Percentiles rank a stretch among this genome's conserved stretches.
These are phyloP conservation scores for Primulina huaijiensis DNA, from an alignment of 257 asterid species.

Conservation along the genomic window DNA sequence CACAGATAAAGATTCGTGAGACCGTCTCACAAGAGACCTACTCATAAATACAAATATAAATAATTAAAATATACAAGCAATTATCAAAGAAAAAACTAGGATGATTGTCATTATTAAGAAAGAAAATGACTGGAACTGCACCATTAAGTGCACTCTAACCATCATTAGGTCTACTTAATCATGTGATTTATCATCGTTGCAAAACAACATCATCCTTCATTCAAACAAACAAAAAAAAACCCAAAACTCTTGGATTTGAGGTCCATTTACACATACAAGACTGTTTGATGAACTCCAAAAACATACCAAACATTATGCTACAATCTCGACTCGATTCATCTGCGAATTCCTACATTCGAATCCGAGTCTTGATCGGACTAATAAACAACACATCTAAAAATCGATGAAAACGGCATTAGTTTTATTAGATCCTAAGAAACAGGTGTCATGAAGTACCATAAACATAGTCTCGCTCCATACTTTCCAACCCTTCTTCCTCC, in stretches of 20 bases:
- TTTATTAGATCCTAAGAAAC: conserved; percentile 5
- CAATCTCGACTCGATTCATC: conserved; percentile 27
- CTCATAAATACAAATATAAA: too few species aligned
- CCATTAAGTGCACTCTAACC: not conserved
- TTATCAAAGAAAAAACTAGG: not conserved
- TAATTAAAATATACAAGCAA: too few species aligned
- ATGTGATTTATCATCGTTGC: not conserved
- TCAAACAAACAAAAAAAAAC: not conserved
- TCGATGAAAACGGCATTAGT: conserved; percentile 12
- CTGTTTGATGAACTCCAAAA: conserved; percentile 15
- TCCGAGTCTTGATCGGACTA: conserved; percentile 12
- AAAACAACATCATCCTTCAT: not conserved
- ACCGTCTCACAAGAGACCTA: too few species aligned
- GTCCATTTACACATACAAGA: not conserved
- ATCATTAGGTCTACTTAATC: not conserved
- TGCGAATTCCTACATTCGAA: conserved; percentile 13
- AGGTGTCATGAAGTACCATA: conserved; percentile 28
- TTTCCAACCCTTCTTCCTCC: conserved; percentile 41
- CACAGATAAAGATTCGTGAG: too few species aligned
- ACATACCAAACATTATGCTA: conserved; percentile 23
- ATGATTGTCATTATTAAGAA: not conserved
- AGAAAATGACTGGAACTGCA: not conserved
- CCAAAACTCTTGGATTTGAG: conserved; percentile 2
- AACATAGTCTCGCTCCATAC: conserved; percentile 32
- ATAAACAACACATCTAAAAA: not conserved